Base-by-base conservation (phyloP, 306 rosid species). In the Quercus robur region DNA sequence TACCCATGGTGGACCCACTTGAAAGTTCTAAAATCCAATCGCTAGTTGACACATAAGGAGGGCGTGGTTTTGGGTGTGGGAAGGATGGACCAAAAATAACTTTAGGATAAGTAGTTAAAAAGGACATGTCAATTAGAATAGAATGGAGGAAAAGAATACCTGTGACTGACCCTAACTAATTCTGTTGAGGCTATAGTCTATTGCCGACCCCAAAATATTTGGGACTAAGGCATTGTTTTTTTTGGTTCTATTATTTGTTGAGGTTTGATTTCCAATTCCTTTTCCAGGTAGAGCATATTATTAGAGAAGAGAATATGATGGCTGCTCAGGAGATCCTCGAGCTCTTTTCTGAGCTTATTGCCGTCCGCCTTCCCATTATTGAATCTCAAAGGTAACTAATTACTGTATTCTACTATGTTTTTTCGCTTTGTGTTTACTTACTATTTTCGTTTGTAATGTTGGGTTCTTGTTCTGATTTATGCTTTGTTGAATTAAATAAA, bases 281-380 rank as follows among this genome's bases (percentile, higher is more conserved):
- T 19, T 64, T 84, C 78, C 89, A 94, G 99, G 96, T 95, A 14
- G 98, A 95, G 77, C 99, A 95, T 89, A 91, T 95, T 75, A 87
- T 93, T 75, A 89, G 97, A 82, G 99, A 95, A 83, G 98, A 95
- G 92, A 95, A 93, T 70, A 95, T 93, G 97, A 93, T 95, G 91
- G 99, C 98, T 44, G 97, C 99, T 73, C 99, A 95, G 76, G 99
- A 95, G 89, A 87, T 95, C 82, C 75, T 95, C 69, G 99, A 91
- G 85, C 90, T 95, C 35, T 93, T 90, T 79, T 83, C 88, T 38
- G 98, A 95, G 87, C 99, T 95, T 68, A 88, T 95, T 73, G 44
- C 87, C 7, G 96, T 93, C 71, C 94, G 98, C 61, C 98, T 95
- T 83, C 99, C 98, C 15, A 91, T 95, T 78, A 86, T 95, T 67